Base-by-base conservation (phyloP, 2,329 filamentous ascomycete species). In the Penicillium capsulatum region DNA sequence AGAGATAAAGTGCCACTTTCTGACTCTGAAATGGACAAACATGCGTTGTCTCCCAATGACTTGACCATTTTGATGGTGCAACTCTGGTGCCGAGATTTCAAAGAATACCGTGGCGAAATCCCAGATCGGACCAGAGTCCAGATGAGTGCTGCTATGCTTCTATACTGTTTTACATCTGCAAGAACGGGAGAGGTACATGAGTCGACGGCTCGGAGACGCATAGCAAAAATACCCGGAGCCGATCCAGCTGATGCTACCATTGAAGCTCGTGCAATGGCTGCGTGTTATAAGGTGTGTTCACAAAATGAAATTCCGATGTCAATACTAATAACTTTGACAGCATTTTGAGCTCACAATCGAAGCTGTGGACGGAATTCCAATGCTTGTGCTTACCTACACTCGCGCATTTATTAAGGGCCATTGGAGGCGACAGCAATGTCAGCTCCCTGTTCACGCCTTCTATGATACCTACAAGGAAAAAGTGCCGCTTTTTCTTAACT, bases 341-440 rank as follows among this genome's bases (percentile, higher is more conserved):
- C 33, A 55, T 34, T 55, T 53, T 32, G 33, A 26, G 13, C 48
- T 55, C 11, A 50, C 36, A n/a, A 42, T 55, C 34, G 17, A 55
- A 36, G 17, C 13, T 11, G 30, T 55, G 4, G 41, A 52, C 15
- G 17, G 40, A 26, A 32, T 44, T 4, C 40, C 36, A 29, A 52
- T 54, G 32, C 49, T 54, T 17, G 34, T 52, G 11, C 36, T 53
- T 3, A 48, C 31, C 31, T 55, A 53, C 36, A 8, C 34, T 17
- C 34, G 42, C 17, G 17, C 44, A 26, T 51, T 35, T 34, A 30
- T 47, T 2, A 53, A 53, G 34, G 41, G 40, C 7, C 42, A 44
- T 32, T 46, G 17, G 39, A 43, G 36, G 33, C 49, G 42, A 36
- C 40, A 38, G 28, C 31, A 38, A 38, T 48, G 6, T 36, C 17